phyloP scores from a whole-genome alignment of 768 basidiomycete genomes.

The Trametes elegans region DNA sequence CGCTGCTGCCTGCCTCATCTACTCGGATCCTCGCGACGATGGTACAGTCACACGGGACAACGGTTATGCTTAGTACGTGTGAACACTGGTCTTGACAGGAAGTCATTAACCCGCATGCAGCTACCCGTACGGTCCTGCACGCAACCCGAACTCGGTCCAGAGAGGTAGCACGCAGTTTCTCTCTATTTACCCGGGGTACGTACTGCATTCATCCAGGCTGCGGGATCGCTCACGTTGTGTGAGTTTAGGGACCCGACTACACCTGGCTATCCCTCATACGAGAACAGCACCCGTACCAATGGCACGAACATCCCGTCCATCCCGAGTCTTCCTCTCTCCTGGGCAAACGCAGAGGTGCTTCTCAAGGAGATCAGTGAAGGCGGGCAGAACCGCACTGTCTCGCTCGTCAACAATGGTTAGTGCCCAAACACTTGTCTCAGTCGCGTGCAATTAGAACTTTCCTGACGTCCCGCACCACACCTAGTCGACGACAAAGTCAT shows the following conservation, averaged over 20 bases:
- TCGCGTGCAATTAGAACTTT: no score
- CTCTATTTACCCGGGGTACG: constrained; percentile 49
- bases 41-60: constrained; percentile 74
- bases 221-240: neutral
- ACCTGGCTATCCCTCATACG: constrained; percentile 85
- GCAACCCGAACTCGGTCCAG: constrained; percentile 81
- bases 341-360: constrained; percentile 71
- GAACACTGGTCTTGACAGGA: neutral
- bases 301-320: constrained; percentile 67
- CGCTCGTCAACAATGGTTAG: constrained; percentile 57
- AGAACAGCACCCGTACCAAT: constrained; percentile 65
- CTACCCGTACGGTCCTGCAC: constrained; percentile 85
- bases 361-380: constrained; percentile 46
- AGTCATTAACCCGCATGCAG: constrained; percentile 19
- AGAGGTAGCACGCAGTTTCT: constrained; percentile 80
- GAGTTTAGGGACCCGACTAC: constrained; percentile 71
- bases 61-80: constrained; percentile 56
- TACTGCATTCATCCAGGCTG: neutral
- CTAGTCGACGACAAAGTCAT: constrained; percentile 75
- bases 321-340: constrained; percentile 88
- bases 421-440: neutral
- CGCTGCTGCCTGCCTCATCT: constrained; percentile 76
- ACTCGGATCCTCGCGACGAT: constrained; percentile 84
- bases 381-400: constrained; percentile 44
- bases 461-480: neutral